Base-by-base conservation (phyloP, 192 early-diverging fungal species). In the Coemansia sp. region DNA sequence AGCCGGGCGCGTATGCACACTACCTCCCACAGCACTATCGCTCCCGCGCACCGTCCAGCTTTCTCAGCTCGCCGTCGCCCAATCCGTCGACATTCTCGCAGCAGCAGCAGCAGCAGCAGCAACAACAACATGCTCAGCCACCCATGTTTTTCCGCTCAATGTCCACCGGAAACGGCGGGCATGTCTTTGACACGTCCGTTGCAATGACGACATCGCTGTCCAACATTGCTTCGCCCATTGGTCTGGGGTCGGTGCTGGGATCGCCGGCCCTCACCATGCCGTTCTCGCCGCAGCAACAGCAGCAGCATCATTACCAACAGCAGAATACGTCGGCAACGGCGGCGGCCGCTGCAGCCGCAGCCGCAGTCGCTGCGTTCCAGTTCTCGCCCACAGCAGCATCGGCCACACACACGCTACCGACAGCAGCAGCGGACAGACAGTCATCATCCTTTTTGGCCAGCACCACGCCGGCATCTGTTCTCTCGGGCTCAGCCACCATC, bases 311-410 rank as follows among this genome's bases (percentile, higher is more conserved):
- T 18, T 12, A 19, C 16, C 43, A 21, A 22, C 43, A 40, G 35
- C 35, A 40, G 12, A 7, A 40, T 40, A 12, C 7, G 5, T 40
- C 35, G 12, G 19, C 52, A n/a, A 31, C 52, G 1, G 52, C 52
- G 2, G 58, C 43, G 0, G 49, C 28, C 3, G 50, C 60, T 46
- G 55, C 56, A 25, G 61, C 61, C 10, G 67, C 67, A 1, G 71
- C 71, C 9, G 64, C 71, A 5, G 71, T 67, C n/a, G 72, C 72
- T 4, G 72, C 65, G 1, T 69, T 75, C 32, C 72, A 69, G 38
- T 69, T 75, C 42, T 75, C 72, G 11, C 62, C 69, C 14, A 35
- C 65, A 10, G 45, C 51, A 29, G 56, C 50, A 43, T 21, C 56
- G 19, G 21, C 60, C 2, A 31, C 56, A 52, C 14, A 33, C 16